Percentiles rank a stretch among this genome's conserved stretches.
Evolutionary conservation across 768 basidiomycete genomes (phyloP).

Genomic region (Lactarius sanguifluus): DNA sequence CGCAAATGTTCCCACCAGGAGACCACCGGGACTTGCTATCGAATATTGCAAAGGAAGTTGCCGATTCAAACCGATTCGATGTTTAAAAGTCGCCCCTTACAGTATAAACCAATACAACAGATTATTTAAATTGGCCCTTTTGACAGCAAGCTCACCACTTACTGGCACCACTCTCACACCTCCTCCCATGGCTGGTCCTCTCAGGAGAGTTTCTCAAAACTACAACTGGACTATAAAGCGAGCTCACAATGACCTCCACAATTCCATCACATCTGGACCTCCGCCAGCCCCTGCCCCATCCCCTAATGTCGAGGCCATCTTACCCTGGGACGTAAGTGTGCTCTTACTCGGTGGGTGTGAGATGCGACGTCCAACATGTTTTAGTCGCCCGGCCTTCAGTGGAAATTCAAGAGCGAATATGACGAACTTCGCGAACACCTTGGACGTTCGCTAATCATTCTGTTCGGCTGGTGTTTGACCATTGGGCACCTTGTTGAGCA

Average conservation of each 20-base stretch:
- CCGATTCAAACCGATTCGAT: too few relatives aligned
- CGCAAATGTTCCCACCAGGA: background rate
- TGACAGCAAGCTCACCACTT: background rate
- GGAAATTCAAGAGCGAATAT: constrained; percentile 22
- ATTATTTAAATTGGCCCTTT: background rate
- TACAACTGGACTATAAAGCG: constrained; percentile 22
- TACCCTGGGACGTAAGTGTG: constrained; percentile 16
- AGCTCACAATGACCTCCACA: constrained; percentile 23
- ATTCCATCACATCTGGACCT: background rate
- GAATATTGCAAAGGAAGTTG: background rate
- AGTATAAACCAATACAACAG: background rate
- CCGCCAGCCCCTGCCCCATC: background rate
- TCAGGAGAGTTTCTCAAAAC: constrained; percentile 20
- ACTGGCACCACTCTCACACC: background rate
- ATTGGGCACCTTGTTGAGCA: background rate
- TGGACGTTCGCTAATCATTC: constrained; percentile 6
- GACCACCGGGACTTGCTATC: background rate
- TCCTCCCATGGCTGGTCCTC: constrained; percentile 16
- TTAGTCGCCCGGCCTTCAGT: constrained; percentile 10
- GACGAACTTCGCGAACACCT: constrained; percentile 20
- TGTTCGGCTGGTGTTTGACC: constrained; percentile 10
- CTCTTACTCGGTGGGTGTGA: background rate
- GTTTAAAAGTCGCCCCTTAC: too few relatives aligned
- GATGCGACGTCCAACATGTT: background rate
- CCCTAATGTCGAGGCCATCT: background rate